Evolutionary conservation across 176 grass and related monocot genomes (phyloP), one percentile per base, ranked within the genome.

Genomic region (Triticum dicoccoides): DNA sequence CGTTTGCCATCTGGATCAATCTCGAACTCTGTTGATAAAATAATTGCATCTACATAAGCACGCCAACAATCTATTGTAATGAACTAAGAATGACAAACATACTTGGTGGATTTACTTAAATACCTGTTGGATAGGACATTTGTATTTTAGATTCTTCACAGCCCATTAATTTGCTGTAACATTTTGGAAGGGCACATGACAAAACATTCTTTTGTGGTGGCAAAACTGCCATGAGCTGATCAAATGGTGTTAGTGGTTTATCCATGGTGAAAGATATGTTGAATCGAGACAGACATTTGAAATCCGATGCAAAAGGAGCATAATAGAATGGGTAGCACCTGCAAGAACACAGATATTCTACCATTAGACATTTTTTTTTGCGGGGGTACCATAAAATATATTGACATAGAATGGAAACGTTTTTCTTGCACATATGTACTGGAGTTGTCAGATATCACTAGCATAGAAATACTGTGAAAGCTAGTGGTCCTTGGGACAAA

Each of bases 141-240:
- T 49, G 41, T 75, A 49, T 75, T 49, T 1, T 49, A 29, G 72
- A 75, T 9, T 49, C 72, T 75, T 49, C 72, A 3, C 12, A 29
- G 23, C 24, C 23, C 4, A 75, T 75, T 47, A 75, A 75, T 49
- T 49, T 75, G 18, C 30, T 70, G 33, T 94, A 94, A 69, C 72
- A 81, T 30, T 73, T 69, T 7, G 92, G 85, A 23, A 94, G 71
- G 0, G 72, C 87, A 80, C 3, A 77, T 70, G 71, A 83, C 41
- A 24, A 78, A 78, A 35, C 37, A 10, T 92, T 56, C 85, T 82
- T 92, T 83, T 83, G 34, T 21, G 69, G 85, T 47, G 87, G 87
- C 18, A 94, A 61, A 78, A 92, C 79, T 67, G 87, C 92, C 92
- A 94, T 83, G 23, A 94, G 78, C 86, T 90, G 92, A 92, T 92